Evolutionary conservation across 345 rosid genomes (phyloP).

Genomic region (Litchi chinensis): DNA sequence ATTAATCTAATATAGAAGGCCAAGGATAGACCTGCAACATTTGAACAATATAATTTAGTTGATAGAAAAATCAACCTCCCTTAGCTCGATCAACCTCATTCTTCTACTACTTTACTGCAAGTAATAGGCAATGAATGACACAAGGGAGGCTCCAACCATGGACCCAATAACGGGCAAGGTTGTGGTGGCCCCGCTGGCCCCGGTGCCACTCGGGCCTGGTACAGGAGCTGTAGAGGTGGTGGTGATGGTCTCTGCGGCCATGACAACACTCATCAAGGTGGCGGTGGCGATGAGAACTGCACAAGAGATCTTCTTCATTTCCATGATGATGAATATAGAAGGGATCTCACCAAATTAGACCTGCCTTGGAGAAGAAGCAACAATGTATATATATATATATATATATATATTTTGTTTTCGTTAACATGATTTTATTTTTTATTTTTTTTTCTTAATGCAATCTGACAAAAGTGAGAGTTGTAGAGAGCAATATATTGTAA

Average conservation of each 20-base stretch:
- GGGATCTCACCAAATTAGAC: neutral
- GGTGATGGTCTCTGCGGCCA: constrained; percentile 51
- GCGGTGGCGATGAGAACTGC: constrained; percentile 57
- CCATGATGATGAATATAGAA: constrained; percentile 51
- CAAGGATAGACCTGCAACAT: constrained; percentile 15
- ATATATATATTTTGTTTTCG: constrained; percentile 11
- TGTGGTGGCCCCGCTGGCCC: constrained; percentile 34
- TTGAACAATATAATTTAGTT: neutral
- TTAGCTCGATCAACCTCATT: constrained; percentile 5
- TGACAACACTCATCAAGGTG: constrained; percentile 53
- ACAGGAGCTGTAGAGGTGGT: constrained; percentile 41
- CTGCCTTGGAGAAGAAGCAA: constrained; percentile 28
- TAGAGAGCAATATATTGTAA: constrained; percentile 24
- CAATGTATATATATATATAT: neutral
- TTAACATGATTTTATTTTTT: constrained; percentile 1
- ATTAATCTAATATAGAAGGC: neutral
- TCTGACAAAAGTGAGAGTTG: constrained; percentile 21
- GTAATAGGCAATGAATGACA: constrained; percentile 62
- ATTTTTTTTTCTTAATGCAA: constrained; percentile 24
- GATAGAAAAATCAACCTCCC: neutral
- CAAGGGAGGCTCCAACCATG: constrained; percentile 60
- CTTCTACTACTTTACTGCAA: constrained; percentile 38
- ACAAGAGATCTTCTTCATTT: constrained; percentile 64
- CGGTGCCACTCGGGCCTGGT: constrained; percentile 31
- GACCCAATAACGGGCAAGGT: constrained; percentile 63